A percentile compares a stretch with the other conserved stretches of the same genome.
These are phyloP conservation scores for Candida hungchunana DNA, from an alignment of 805 yeast genomes.

Conservation along the genomic window DNA sequence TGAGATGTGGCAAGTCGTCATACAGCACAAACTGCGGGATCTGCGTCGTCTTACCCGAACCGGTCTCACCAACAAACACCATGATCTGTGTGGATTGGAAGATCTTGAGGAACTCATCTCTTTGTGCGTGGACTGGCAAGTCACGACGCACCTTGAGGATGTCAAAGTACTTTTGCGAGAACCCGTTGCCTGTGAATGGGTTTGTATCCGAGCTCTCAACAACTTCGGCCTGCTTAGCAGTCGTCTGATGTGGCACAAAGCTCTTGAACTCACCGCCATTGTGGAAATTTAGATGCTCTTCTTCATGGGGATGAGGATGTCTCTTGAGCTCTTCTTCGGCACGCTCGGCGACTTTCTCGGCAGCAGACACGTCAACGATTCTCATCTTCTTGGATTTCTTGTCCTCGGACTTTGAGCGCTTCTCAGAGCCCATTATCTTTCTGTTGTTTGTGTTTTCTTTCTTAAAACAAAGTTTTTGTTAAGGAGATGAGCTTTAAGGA, in stretches of 20 bases:
- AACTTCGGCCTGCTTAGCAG: constrained; percentile 54
- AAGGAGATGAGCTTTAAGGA: constrained; percentile 4
- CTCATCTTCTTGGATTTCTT: constrained; percentile 48
- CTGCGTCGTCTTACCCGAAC: constrained; percentile 98
- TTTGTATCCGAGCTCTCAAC: constrained; percentile 59
- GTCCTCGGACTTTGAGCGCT: constrained; percentile 23
- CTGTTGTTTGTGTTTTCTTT: background rate
- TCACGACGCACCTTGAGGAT: constrained; percentile 78
- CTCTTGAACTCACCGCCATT: constrained; percentile 63
- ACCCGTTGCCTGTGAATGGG: constrained; percentile 72
- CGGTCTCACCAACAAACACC: constrained; percentile 99
- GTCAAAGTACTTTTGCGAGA: constrained; percentile 65
- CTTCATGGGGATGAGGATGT: constrained; percentile 43
- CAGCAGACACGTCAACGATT: constrained; percentile 45
- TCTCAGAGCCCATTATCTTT: constrained; percentile 13
- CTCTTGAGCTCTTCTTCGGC: constrained; percentile 51
- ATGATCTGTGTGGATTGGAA: constrained; percentile 88
- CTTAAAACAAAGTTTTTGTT: background rate
- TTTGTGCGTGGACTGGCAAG: constrained; percentile 90
- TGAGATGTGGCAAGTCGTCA: constrained; percentile 88
- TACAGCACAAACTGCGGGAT: constrained; percentile 90
- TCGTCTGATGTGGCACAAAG: constrained; percentile 56
- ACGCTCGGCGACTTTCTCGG: constrained; percentile 62
- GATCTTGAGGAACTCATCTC: constrained; percentile 79
- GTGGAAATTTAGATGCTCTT: constrained; percentile 43